A percentile compares a stretch with the other conserved stretches of the same genome.
Evolutionary conservation across 805 yeast genomes (phyloP).

Genomic region (Ogataea parapolymorpha): DNA sequence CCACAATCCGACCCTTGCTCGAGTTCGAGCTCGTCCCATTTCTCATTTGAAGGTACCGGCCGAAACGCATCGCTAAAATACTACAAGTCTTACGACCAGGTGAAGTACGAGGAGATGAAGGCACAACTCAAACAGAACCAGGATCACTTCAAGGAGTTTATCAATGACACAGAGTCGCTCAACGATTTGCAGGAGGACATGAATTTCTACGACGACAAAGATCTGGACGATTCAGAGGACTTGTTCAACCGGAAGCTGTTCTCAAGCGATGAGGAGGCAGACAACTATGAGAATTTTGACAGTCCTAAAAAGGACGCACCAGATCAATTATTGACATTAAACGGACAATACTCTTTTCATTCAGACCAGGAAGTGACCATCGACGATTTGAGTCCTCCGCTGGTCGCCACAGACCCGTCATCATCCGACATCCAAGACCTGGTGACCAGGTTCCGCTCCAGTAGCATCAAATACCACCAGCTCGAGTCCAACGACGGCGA

Average conservation of each 20-base stretch:
- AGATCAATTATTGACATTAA: background rate
- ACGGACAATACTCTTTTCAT: conserved; percentile 3
- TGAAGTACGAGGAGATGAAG: conserved; percentile 25
- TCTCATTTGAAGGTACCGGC: conserved; percentile 36
- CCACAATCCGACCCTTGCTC: conserved; percentile 9
- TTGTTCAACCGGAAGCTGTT: conserved; percentile 37
- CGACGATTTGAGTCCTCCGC: conserved; percentile 13
- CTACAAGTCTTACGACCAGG: conserved; percentile 34
- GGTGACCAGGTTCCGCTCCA: conserved; percentile 4
- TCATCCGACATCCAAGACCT: conserved; percentile 11
- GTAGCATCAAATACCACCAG: conserved; percentile 22
- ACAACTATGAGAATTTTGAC: conserved; percentile 4
- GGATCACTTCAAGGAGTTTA: conserved; percentile 22
- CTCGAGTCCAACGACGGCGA: conserved; percentile 12
- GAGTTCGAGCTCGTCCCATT: conserved; percentile 27
- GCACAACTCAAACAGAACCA: conserved; percentile 14
- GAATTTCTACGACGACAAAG: conserved; percentile 31
- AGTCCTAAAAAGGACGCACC: conserved; percentile 10
- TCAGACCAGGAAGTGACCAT: conserved; percentile 21
- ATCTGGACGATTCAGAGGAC: conserved; percentile 37
- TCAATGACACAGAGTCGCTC: conserved; percentile 27
- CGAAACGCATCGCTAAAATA: conserved; percentile 37
- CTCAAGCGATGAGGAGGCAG: conserved; percentile 28
- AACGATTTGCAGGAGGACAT: conserved; percentile 31
- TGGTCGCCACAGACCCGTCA: conserved; percentile 10